Conservation (phyloP, 2,329 filamentous ascomycete genomes). For the Pleoardoris graminearum region DNA sequence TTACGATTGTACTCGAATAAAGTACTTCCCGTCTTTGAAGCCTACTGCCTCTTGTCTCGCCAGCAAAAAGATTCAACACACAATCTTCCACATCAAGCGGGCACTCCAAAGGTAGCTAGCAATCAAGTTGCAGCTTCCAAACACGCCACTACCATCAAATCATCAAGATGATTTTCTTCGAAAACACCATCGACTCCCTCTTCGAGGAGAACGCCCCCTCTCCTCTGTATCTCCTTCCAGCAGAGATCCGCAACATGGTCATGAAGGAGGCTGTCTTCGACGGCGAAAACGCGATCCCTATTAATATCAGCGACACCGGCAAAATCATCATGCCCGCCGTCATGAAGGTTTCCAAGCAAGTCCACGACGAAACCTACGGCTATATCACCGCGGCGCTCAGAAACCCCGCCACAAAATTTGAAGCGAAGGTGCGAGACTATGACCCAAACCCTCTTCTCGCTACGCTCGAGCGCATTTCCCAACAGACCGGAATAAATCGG, state of each 20-base stretch:
- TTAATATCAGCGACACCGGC: background rate
- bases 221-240: background rate
- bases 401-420: background rate
- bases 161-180: background rate
- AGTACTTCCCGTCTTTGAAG: no score
- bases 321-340: background rate
- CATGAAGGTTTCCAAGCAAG: background rate
- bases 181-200: constrained; percentile 2
- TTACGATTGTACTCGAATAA: no score
- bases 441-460: background rate
- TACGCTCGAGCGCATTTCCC: background rate
- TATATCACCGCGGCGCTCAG: background rate
- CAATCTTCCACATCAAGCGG: no score
- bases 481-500: background rate
- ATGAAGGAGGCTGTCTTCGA: background rate
- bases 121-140: background rate
- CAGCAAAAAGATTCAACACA: no score
- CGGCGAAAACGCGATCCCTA: background rate
- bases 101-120: no score
- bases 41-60: no score
- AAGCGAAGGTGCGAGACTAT: background rate
- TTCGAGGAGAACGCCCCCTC: background rate
- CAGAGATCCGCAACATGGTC: background rate
- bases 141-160: no score
- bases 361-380: background rate